These are phyloP conservation scores for Syncephalis fuscata DNA, from an alignment of 371 early-diverging fungal genomes.

Conservation along the genomic window DNA sequence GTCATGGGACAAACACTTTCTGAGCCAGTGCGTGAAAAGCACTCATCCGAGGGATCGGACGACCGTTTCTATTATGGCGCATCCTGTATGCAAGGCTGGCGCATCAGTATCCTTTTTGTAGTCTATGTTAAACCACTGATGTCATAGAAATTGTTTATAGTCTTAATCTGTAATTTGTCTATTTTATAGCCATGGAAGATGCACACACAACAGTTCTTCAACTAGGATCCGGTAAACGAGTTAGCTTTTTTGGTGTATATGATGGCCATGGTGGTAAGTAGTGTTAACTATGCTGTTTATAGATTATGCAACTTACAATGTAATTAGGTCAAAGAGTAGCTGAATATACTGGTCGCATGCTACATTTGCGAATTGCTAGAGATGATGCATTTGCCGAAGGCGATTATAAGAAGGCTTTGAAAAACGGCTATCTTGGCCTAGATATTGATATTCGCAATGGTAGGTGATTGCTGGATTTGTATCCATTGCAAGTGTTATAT, in stretches of 20 bases:
- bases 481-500: too few relatives aligned
- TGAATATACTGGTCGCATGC: slow-evolving; percentile 58
- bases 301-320: too few relatives aligned
- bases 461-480: too few relatives aligned
- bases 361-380: slow-evolving; percentile 47
- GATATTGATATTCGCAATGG: slow-evolving; percentile 61
- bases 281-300: too few relatives aligned
- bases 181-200: slow-evolving; percentile 81
- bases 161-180: background rate
- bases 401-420: slow-evolving; percentile 48
- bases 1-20: slow-evolving; percentile 90
- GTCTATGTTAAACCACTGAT: background rate
- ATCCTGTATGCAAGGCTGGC: slow-evolving; percentile 95
- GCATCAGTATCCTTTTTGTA: slow-evolving; percentile 63
- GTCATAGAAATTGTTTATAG: background rate
- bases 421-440: slow-evolving; percentile 59
- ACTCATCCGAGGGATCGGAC: slow-evolving; percentile 51
- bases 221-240: slow-evolving; percentile 18
- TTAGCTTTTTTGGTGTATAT: slow-evolving; percentile 85
- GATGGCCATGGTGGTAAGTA: slow-evolving; percentile 89
- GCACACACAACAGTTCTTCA: slow-evolving; percentile 77
- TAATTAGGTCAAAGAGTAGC: slow-evolving; percentile 56
- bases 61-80: slow-evolving; percentile 65
- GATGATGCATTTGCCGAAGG: slow-evolving; percentile 41
- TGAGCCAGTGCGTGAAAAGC: slow-evolving; percentile 83